Base-by-base conservation (phyloP, 306 rosid species). In the Senna siamea region DNA sequence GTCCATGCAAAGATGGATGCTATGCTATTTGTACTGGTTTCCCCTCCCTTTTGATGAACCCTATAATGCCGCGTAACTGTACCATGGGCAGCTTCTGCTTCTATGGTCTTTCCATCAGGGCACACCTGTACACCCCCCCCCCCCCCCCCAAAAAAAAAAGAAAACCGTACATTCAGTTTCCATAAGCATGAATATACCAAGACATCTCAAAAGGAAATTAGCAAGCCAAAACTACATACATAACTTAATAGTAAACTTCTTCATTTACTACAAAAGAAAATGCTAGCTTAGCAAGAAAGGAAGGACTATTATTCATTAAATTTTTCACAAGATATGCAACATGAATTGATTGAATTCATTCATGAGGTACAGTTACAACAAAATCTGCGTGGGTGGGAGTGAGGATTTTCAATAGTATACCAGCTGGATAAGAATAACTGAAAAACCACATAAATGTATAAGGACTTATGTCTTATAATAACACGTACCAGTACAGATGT, bases 1-100 rank as follows among this genome's bases (percentile, higher is more conserved):
- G 97, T 80, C 99, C 99, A 94, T 80, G 99, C 99, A 90, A 94
- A 94, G 74, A 94, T 89, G 74, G 99, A 94, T n/a, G 99, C 99
- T 66, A 94, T 91, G 87, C 99, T 94, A 66, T 94, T 94, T 81
- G 99, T 94, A 89, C 99, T 94, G 56, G 99, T 94, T 92, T 94
- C 99, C 57, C 97, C 97, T 28, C 99, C 99, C 76, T 88, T 94
- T 82, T 94, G 97, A 79, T 94, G 99, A 85, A 94, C 99, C 90
- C 99, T 86, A 69, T 9, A 94, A 76, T 94, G 99, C 55, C 99
- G 83, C 12, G 99, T 94, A 52, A 94, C 99, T 55, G 99, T 94
- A 20, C 99, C 99, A 64, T 94, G 99, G 72, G 99, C 99, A 41
- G 99, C 99, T 87, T 94, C 99, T 46, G 99, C 89, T 88, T 94